These are phyloP conservation scores for Teratosphaeria gauchensis DNA, from an alignment of 2,329 filamentous ascomycete species.

Conservation along the genomic window DNA sequence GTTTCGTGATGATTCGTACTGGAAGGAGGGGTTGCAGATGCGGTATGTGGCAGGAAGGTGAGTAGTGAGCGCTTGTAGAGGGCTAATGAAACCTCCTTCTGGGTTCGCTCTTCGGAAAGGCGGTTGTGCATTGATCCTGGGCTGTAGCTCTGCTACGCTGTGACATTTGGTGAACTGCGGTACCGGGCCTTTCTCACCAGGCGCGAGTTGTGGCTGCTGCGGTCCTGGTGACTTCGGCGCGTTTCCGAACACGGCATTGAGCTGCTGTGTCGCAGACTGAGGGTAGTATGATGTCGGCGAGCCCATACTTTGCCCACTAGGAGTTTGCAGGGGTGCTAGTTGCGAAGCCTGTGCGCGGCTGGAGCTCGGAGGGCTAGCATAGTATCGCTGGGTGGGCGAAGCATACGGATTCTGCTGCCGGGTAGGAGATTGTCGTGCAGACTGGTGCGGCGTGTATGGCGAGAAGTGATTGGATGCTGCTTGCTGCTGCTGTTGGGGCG, in stretches of 20 bases:
- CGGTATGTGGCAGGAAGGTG: constrained; percentile 92
- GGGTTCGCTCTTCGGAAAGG: constrained; percentile 88
- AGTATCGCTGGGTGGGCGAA: constrained; percentile 42
- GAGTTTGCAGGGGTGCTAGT: constrained; percentile 61
- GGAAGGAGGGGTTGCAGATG: constrained; percentile 96
- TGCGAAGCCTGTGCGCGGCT: constrained; percentile 50
- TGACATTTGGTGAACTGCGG: constrained; percentile 80
- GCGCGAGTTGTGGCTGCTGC: constrained; percentile 26
- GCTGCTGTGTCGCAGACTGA: constrained; percentile 57
- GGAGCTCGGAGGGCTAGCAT: constrained; percentile 43
- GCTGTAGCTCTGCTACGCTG: constrained; percentile 62
- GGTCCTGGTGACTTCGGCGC: constrained; percentile 38
- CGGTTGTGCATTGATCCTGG: constrained; percentile 77
- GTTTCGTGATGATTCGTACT: constrained; percentile 96
- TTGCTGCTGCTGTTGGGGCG: constrained; percentile 41
- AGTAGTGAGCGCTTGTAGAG: constrained; percentile 86
- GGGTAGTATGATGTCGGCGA: constrained; percentile 49
- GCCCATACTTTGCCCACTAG: constrained; percentile 39
- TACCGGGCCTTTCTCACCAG: constrained; percentile 53
- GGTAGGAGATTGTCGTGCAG: constrained; percentile 65
- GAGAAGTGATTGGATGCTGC: constrained; percentile 17
- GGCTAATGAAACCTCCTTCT: constrained; percentile 96
- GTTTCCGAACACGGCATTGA: constrained; percentile 57
- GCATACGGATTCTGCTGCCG: constrained; percentile 51
- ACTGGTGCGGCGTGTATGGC: constrained; percentile 33